Base-by-base conservation (phyloP, 108 stramenopile genomes). In the Fistulifera solaris region DNA sequence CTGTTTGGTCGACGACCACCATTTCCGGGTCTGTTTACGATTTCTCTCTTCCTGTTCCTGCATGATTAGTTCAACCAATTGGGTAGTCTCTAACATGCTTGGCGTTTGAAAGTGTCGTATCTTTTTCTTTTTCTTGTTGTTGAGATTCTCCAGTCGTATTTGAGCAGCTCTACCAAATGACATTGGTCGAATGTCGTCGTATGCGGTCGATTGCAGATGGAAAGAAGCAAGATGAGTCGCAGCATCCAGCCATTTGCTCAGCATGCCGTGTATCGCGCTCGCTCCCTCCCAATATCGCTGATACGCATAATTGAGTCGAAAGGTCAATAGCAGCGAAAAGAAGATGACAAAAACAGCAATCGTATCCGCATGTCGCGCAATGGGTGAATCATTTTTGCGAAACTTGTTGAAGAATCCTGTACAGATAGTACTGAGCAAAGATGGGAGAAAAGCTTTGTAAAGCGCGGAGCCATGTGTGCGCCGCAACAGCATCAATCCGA, bases 201-300 rank as follows among this genome's bases (percentile, higher is more conserved):
- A 88, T 17, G 58, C 41, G 21, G 49, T 26, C 10, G 70, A 66
- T 67, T 87, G 86, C 21, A 68, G 67, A 59, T 84, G 82, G 62
- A 72, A 84, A 38, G 82, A 77, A 31, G 86, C 76, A 52, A 83
- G 22, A 48, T 76, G 68, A 4, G 70, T 77, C 6, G 58, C 75
- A 10, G 68, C 56, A 65, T 87, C 81, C 49, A 79, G 46, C 86
- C 86, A 87, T 52, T 81, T 83, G 31, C 68, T 61, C 38, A 81
- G 75, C 86, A 87, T 87, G 26, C 38, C 52, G 63, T 83, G 79
- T 27, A 87, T 61, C 21, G 77, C 68, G 6, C 77, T 77, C 27
- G 61, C 66, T 14, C 81, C 86, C 54, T 87, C 81, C 81, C 86
- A 87, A 54, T 70, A 80, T 22, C 67, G 48, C 40, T 50, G 44